Evolutionary conservation across 2,329 filamentous ascomycete genomes (phyloP), one percentile per base, ranked within the genome.

Genomic region (Colletotrichum navitas): DNA sequence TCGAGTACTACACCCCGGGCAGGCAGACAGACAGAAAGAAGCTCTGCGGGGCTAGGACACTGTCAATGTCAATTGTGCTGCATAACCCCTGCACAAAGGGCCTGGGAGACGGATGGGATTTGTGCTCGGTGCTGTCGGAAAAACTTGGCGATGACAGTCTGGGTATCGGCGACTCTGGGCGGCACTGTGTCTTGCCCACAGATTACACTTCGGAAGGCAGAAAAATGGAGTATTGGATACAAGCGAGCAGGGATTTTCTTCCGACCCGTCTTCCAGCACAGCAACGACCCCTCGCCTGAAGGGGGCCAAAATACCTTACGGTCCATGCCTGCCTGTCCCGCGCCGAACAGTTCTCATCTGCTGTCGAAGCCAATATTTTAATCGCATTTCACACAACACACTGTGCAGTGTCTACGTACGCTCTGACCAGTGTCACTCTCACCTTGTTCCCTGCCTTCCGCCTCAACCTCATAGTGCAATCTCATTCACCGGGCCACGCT

Each of bases 141-240:
- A 70, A 70, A 70, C 67, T 55, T 61, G 59, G 21, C 21, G 39
- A 69, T 63, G 59, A 36, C 66, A 34, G 52, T 36, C 43, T 39
- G 36, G 43, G 64, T 59, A 60, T 26, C 32, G 24, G 45, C 8
- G 18, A 68, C 52, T 59, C 24, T 41, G 11, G 2, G 47, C 3
- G 36, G 43, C 64, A 68, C 68, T 71, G 52, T 71, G 64, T 24
- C 16, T 41, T 24, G 45, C 64, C 59, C 68, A 71, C 54, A 71
- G 34, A 41, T 58, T 59, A 34, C 54, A 2, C 32, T 49, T 32
- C 1, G 16, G 32, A 59, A n/a, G 54, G 54, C 34, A 58, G 52
- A 65, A 65, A 58, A 65, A 58, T 47, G 61, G 66, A 59, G 54
- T 59, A 59, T 18, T 45, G 21, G 16, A 18, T n/a, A 52, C 60